Conservation (phyloP, 306 rosid species). For the Senna tora region DNA sequence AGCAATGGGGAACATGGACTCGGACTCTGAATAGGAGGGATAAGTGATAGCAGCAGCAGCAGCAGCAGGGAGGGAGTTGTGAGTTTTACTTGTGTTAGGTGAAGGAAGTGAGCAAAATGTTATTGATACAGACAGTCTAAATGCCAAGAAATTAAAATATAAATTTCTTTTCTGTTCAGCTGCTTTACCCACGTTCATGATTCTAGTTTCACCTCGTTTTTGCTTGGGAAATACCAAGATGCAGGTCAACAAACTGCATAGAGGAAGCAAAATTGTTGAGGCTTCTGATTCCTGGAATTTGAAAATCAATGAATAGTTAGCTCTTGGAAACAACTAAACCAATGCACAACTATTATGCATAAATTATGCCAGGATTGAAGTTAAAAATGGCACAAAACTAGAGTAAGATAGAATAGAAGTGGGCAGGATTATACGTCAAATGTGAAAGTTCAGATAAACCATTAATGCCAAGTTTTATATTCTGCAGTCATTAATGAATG, state of each 20-base stretch:
- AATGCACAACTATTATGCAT: neutral
- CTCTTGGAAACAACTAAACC: neutral
- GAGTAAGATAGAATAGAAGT: too few species aligned
- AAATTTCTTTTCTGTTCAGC: neutral
- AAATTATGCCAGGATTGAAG: neutral
- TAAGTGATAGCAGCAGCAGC: neutral
- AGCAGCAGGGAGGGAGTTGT: neutral
- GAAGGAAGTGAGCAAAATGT: neutral
- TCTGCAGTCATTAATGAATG: too few species aligned
- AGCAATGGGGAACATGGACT: constrained; percentile 89
- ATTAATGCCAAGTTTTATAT: too few species aligned
- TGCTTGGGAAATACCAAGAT: neutral
- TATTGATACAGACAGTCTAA: neutral
- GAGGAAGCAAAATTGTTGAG: neutral
- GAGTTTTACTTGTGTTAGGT: neutral
- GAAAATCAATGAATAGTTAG: neutral
- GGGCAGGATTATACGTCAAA: too few species aligned
- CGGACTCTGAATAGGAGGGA: constrained; percentile 66
- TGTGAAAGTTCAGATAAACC: too few species aligned
- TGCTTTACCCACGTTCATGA: neutral
- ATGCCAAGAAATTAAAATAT: neutral
- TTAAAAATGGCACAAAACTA: too few species aligned
- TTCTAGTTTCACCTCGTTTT: neutral
- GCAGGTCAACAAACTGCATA: neutral
- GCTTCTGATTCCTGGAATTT: neutral